Evolutionary conservation across 1,139 yeast genomes (phyloP).

Genomic region (Protomyces inouyei): DNA sequence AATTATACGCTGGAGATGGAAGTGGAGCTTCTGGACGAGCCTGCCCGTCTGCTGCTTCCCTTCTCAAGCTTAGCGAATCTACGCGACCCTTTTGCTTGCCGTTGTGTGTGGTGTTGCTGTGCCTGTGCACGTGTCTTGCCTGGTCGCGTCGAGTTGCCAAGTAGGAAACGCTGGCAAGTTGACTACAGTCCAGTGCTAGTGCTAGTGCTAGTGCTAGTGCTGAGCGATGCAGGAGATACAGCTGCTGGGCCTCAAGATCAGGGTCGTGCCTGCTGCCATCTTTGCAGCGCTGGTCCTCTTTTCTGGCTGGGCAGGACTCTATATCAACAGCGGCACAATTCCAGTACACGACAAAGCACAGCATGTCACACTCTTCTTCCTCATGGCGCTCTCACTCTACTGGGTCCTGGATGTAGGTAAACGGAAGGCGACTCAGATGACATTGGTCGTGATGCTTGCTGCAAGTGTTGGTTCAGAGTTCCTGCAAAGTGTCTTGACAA

Average conservation of each 20-base stretch:
- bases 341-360: conserved; percentile 48
- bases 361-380: conserved; percentile 50
- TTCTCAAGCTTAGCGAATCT: too few relatives aligned
- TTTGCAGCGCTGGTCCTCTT: background rate
- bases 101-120: background rate
- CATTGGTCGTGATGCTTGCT: conserved; percentile 45
- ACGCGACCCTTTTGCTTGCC: background rate
- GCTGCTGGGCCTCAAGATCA: conserved; percentile 1
- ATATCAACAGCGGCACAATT: conserved; percentile 29
- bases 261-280: background rate
- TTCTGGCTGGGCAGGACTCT: background rate
- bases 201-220: too few relatives aligned
- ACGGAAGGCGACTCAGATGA: conserved; percentile 44
- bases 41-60: too few relatives aligned
- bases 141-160: too few relatives aligned
- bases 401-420: conserved; percentile 49
- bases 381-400: conserved; percentile 50
- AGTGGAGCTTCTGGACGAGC: too few relatives aligned
- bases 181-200: too few relatives aligned
- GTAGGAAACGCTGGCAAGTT: too few relatives aligned
- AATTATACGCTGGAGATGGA: too few relatives aligned
- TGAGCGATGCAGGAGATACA: background rate
- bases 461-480: conserved; percentile 54
- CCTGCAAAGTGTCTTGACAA: conserved; percentile 42
- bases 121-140: background rate